Evolutionary conservation across 2,329 filamentous ascomycete species (phyloP), one percentile per base, ranked within the genome.

Genomic region (Ceratocystis eucalypticola): DNA sequence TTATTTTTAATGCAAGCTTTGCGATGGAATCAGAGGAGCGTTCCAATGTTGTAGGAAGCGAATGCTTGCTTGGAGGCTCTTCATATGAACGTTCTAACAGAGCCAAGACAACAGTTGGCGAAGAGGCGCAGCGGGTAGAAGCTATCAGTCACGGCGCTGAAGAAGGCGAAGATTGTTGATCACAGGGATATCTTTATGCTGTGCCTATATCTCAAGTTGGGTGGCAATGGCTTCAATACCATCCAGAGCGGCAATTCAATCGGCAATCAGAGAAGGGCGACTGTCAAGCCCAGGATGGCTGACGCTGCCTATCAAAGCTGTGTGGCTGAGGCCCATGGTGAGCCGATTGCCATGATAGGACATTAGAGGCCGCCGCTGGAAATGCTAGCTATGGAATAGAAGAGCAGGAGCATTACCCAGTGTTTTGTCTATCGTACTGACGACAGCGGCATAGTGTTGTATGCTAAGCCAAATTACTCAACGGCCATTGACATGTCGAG

Each of bases 121-220:
- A 82, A 78, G 69, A 77, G 78, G 22, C 82, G 77, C 66, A 85
- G 77, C 5, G 82, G 81, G 70, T 84, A 84, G 70, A 79, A 83
- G 59, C 80, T 79, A 44, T 79, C 76, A 0, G 82, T 84, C 82
- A 8, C 84, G 81, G 33, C 83, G 79, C 72, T 87, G 84, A 48
- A 87, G 75, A 20, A 87, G 72, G 7, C 81, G 77, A 62, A 86
- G 76, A 73, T 87, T 87, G 77, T 86, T 86, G 75, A 86, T 81
- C 74, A 85, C 85, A 71, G 85, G 82, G 70, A 87, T 80, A 70
- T 86, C 83, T 44, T 83, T 83, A 0, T 81, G 76, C 69, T 78
- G 76, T 0, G 82, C 84, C 68, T 75, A 73, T 65, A 85, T 81
- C 69, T 82, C 79, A 33, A 85, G 74, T 72, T 84, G 77, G 1